Evolutionary conservation across 768 basidiomycete genomes (phyloP).

Genomic region (Hericium alpestre): DNA sequence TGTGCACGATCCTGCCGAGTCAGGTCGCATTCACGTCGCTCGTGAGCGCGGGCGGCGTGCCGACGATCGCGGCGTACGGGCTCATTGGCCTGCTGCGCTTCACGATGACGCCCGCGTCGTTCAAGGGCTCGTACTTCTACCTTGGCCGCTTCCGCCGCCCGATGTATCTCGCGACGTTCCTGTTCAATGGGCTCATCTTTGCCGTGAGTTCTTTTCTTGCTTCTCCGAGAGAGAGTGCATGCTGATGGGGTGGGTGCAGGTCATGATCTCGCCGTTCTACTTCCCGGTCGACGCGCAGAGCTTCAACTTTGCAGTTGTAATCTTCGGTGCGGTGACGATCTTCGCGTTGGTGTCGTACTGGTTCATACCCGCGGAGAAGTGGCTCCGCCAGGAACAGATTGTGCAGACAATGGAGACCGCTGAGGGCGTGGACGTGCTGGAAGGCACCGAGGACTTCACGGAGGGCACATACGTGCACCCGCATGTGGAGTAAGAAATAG

Average conservation of each 20-base stretch:
- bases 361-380: constrained; percentile 67
- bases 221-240: constrained; percentile 31
- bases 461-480: not conserved
- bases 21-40: constrained; percentile 87
- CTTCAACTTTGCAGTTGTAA: constrained; percentile 80
- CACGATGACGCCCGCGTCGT: constrained; percentile 63
- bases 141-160: constrained; percentile 54
- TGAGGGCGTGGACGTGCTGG: constrained; percentile 8
- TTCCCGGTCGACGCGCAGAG: constrained; percentile 69
- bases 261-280: constrained; percentile 77
- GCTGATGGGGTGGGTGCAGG: constrained; percentile 28
- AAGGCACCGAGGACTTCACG: not conserved
- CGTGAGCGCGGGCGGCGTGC: constrained; percentile 74
- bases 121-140: constrained; percentile 61
- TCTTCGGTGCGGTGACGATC: constrained; percentile 69
- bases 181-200: constrained; percentile 69
- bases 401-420: constrained; percentile 32
- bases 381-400: constrained; percentile 62
- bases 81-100: constrained; percentile 68
- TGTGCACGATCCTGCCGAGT: constrained; percentile 82
- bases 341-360: constrained; percentile 73
- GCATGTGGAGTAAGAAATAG: not conserved
- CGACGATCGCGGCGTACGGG: constrained; percentile 81
- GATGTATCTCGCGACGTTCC: constrained; percentile 53
- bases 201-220: constrained; percentile 76